A percentile compares a stretch with the other conserved stretches of the same genome.
Evolutionary conservation across 2,329 filamentous ascomycete genomes (phyloP).

Genomic region (Talaromyces sp.): DNA sequence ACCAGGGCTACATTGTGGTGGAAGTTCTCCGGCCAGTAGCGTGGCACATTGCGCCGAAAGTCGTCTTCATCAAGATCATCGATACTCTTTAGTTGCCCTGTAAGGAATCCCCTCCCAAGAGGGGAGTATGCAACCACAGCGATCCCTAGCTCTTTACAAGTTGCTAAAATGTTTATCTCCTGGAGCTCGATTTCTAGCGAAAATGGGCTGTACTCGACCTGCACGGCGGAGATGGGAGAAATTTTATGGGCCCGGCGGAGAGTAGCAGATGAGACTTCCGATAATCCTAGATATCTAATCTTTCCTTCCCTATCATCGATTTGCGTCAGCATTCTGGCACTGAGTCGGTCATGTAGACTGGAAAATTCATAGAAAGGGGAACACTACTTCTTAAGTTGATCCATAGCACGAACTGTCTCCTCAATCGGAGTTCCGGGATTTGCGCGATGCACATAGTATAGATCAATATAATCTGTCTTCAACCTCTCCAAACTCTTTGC

Average conservation of each 20-base stretch:
- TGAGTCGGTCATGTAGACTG: not conserved
- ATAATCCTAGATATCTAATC: conserved; percentile 56
- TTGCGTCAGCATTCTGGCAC: not conserved
- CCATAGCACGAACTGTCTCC: conserved; percentile 44
- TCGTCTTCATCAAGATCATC: conserved; percentile 50
- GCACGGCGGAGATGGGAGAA: conserved; percentile 50
- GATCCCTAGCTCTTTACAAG: conserved; percentile 39
- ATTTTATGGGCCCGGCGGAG: conserved; percentile 52
- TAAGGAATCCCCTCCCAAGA: conserved; percentile 56
- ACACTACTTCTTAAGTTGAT: conserved; percentile 35
- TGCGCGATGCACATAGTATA: conserved; percentile 48
- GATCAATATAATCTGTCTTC: conserved; percentile 44
- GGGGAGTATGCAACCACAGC: conserved; percentile 60
- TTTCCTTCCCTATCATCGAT: not conserved
- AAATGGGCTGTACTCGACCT: conserved; percentile 56
- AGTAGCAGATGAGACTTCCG: conserved; percentile 50
- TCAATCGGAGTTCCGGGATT: conserved; percentile 39
- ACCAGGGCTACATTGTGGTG: conserved; percentile 34
- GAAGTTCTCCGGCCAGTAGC: conserved; percentile 52
- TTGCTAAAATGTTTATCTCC: conserved; percentile 9
- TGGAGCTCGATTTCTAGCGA: not conserved
- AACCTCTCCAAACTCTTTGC: conserved; percentile 42
- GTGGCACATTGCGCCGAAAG: conserved; percentile 42
- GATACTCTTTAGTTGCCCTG: conserved; percentile 46
- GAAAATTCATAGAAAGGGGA: not conserved